Evolutionary conservation across 257 asterid genomes (phyloP), one percentile per base, ranked within the genome.

Genomic region (Capsicum chinense): DNA sequence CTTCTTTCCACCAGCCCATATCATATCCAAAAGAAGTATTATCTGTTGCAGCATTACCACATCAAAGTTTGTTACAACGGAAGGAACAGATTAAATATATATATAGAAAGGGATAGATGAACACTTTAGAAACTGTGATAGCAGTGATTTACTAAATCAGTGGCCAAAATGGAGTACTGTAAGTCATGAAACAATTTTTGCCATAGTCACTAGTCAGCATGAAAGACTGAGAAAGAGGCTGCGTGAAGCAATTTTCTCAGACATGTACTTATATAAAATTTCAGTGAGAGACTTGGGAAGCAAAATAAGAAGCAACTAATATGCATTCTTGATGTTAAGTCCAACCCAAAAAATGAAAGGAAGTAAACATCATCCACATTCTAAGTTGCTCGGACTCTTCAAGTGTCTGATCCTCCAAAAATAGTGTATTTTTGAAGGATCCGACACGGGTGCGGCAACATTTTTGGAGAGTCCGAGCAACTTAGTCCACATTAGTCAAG

Each of bases 1-100:
- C 97, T 89, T 93, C 97, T 89, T 92, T 97, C 99, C 99, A 97
- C 99, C 99, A 96, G 57, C 98, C 98, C 92, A 92, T 90, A 37
- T 97, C 91, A 90, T 92, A 88, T 83, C 97, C 98, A 84, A 89
- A 89, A 59, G 98, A 87, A 60, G 82, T 84, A 85, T 87, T 90
- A 87, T 89, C 98, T 96, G 90, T 73, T 76, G 84, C 17, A 66
- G 74, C 42, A 81, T 84, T 74, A 76, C 81, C 63, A 21, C 63
- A 52, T 52, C 62, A 76, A 52, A 76, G 16, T 76, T 76, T 76
- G 81, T 74, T 19, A 74, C 39, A 48, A 3, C 8, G 56, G 21
- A 69, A 42, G 56, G 15, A 16, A 44, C 3, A 58, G 62, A 73
- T 16, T 11, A 84, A 54, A 42, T 63, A 67, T 78, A 67, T 56